phyloP scores from a whole-genome alignment of 1,284 basidiomycete genomes.

The Spongiforma sp. region DNA sequence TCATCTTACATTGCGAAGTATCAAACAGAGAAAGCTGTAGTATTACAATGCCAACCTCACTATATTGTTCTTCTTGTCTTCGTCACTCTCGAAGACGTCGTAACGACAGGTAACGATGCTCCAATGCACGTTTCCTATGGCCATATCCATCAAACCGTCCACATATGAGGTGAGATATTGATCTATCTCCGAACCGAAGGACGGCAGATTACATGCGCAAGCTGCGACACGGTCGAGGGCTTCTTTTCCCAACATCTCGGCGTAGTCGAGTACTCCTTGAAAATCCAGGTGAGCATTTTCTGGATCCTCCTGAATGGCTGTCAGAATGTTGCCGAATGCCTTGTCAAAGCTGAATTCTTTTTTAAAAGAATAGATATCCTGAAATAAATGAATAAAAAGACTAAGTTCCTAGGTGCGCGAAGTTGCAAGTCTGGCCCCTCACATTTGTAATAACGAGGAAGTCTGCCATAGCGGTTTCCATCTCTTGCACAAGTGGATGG shows the following conservation, averaged over 20 bases:
- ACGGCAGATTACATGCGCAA: conserved; percentile 27
- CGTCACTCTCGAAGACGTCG: conserved; percentile 26
- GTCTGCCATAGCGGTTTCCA: conserved; percentile 34
- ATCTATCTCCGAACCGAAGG: conserved; percentile 20
- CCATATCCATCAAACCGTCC: conserved; percentile 36
- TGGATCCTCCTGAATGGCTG: conserved; percentile 27
- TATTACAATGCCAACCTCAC: conserved; percentile 22
- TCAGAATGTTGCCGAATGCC: conserved; percentile 33
- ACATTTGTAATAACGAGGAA: conserved; percentile 37
- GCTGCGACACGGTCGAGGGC: conserved; percentile 28
- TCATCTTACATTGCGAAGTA: no score
- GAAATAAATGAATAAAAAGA: background rate
- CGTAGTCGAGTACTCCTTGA: conserved; percentile 24
- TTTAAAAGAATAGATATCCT: conserved; percentile 39
- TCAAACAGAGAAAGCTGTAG: no score
- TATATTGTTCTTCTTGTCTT: conserved; percentile 29
- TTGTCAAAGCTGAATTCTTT: conserved; percentile 35
- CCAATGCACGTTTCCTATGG: conserved; percentile 35
- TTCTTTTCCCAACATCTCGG: conserved; percentile 16
- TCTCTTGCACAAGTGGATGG: conserved; percentile 29
- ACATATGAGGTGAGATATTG: conserved; percentile 25
- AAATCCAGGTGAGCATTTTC: conserved; percentile 22
- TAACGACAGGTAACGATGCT: conserved; percentile 34
- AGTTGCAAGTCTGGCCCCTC: conserved; percentile 1
- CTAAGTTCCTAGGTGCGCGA: background rate